These are phyloP conservation scores for Ophioceras dolichostomum DNA, from an alignment of 2,329 filamentous ascomycete species.

Conservation along the genomic window DNA sequence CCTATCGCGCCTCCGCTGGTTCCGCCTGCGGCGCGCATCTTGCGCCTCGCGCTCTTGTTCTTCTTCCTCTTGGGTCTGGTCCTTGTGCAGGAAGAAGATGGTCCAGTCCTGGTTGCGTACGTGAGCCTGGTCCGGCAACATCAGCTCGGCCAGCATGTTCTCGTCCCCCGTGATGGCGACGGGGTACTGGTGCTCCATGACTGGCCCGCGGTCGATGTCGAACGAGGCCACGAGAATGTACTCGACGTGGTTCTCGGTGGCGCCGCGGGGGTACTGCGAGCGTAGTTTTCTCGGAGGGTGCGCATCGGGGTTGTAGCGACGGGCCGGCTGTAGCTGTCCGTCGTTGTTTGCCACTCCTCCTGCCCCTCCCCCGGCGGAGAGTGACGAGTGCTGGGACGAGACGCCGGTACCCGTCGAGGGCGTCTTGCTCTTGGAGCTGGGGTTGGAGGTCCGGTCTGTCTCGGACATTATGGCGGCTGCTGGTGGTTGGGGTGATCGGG, in stretches of 20 bases:
- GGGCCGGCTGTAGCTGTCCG: slow-evolving; percentile 16
- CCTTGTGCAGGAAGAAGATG: slow-evolving; percentile 97
- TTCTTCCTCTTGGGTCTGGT: slow-evolving; percentile 73
- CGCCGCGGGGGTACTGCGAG: slow-evolving; percentile 65
- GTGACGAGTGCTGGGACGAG: slow-evolving; percentile 46
- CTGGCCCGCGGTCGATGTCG: slow-evolving; percentile 87
- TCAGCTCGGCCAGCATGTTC: slow-evolving; percentile 94
- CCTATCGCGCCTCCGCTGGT: slow-evolving; percentile 38
- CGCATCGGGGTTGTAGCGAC: slow-evolving; percentile 36
- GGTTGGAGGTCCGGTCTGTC: slow-evolving; percentile 43
- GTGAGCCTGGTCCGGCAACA: slow-evolving; percentile 95
- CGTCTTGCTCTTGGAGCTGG: slow-evolving; percentile 47
- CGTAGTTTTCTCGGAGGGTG: slow-evolving; percentile 45
- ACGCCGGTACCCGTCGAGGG: slow-evolving; percentile 41
- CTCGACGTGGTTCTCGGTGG: slow-evolving; percentile 86
- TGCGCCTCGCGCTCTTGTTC: slow-evolving; percentile 54
- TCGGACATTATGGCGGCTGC: slow-evolving; percentile 23
- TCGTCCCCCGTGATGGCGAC: slow-evolving; percentile 93
- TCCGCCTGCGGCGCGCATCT: slow-evolving; percentile 35
- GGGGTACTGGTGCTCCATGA: slow-evolving; percentile 98
- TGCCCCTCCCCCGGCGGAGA: slow-evolving; percentile 25
- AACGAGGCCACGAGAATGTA: slow-evolving; percentile 97
- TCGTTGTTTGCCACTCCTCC: too few relatives aligned
- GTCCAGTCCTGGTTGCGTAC: slow-evolving; percentile 96
- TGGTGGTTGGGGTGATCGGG: slow-evolving; percentile 41